Conservation (phyloP, 2,329 filamentous ascomycete species). For the Neofusicoccum sp. region DNA sequence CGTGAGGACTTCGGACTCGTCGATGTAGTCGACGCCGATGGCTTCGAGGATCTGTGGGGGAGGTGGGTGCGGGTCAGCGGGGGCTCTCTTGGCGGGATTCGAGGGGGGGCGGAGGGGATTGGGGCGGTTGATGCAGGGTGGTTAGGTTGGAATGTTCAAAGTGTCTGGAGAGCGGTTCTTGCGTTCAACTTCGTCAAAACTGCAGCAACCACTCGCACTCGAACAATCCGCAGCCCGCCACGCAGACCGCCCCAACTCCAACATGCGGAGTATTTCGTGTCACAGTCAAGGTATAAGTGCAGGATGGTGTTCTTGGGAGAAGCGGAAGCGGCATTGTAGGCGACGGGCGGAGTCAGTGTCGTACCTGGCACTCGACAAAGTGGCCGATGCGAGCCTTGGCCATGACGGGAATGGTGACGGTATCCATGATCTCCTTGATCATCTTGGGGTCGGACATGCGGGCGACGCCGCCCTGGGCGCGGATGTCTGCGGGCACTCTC, state of each 20-base stretch:
- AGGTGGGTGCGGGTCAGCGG: not conserved
- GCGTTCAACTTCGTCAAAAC: too few species aligned
- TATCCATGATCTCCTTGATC: conserved; percentile 92
- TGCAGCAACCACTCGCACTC: too few species aligned
- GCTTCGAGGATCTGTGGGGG: conserved; percentile 79
- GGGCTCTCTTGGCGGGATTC: not conserved
- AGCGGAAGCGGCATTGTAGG: not conserved
- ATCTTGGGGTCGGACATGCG: conserved; percentile 94
- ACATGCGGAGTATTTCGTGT: not conserved
- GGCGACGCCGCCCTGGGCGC: conserved; percentile 85
- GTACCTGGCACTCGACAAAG: conserved; percentile 89
- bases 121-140: conserved; percentile 16
- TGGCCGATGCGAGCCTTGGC: conserved; percentile 97
- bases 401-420: conserved; percentile 98
- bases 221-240: too few species aligned
- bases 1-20: conserved; percentile 96
- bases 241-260: too few species aligned
- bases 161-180: too few species aligned
- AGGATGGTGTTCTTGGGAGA: not conserved
- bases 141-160: not conserved
- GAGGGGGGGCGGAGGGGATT: not conserved
- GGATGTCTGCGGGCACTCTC: conserved; percentile 94
- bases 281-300: not conserved
- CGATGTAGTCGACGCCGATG: conserved; percentile 94
- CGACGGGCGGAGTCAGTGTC: conserved; percentile 15